Percentiles rank a stretch among this genome's conserved stretches.
phyloP scores from a whole-genome alignment of 495 filamentous ascomycete species.

The Aspergillus heteromorphus region DNA sequence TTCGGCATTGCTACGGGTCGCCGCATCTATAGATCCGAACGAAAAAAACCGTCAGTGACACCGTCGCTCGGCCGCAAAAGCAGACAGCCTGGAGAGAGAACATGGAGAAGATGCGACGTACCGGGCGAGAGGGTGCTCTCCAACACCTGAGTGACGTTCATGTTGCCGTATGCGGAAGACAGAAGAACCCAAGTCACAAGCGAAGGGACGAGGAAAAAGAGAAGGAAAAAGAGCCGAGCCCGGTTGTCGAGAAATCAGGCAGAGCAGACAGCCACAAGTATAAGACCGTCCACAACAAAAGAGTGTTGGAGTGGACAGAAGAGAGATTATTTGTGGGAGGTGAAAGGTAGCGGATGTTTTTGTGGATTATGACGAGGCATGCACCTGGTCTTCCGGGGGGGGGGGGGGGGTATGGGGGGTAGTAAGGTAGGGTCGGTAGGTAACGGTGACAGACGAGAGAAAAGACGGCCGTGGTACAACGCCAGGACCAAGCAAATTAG shows the following conservation, averaged over 20 bases:
- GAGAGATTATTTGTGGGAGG: slow-evolving; percentile 5
- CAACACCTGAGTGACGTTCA: slow-evolving; percentile 82
- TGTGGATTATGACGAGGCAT: slow-evolving; percentile 21
- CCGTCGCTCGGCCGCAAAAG: background rate
- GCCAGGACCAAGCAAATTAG: background rate
- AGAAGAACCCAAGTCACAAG: slow-evolving; percentile 19
- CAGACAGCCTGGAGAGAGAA: background rate
- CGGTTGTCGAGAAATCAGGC: slow-evolving; percentile 11
- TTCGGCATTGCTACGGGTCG: slow-evolving; percentile 83
- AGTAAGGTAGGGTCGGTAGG: too few relatives aligned
- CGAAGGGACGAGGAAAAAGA: slow-evolving; percentile 23
- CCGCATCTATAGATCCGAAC: slow-evolving; percentile 60
- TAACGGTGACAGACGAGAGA: background rate
- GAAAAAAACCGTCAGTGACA: slow-evolving; percentile 22
- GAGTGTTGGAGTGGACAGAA: slow-evolving; percentile 11
- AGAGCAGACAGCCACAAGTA: slow-evolving; percentile 14
- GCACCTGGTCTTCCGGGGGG: slow-evolving; percentile 9
- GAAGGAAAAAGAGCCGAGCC: slow-evolving; percentile 10
- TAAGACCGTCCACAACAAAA: slow-evolving; percentile 12
- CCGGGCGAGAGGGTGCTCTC: slow-evolving; percentile 86
- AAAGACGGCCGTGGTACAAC: background rate
- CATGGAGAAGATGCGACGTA: slow-evolving; percentile 37
- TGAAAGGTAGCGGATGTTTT: slow-evolving; percentile 12
- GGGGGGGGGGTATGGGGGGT: too few relatives aligned
- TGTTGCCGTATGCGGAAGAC: slow-evolving; percentile 41